phyloP scores from a whole-genome alignment of 2,329 filamentous ascomycete genomes.

The Aureobasidium sp. region DNA sequence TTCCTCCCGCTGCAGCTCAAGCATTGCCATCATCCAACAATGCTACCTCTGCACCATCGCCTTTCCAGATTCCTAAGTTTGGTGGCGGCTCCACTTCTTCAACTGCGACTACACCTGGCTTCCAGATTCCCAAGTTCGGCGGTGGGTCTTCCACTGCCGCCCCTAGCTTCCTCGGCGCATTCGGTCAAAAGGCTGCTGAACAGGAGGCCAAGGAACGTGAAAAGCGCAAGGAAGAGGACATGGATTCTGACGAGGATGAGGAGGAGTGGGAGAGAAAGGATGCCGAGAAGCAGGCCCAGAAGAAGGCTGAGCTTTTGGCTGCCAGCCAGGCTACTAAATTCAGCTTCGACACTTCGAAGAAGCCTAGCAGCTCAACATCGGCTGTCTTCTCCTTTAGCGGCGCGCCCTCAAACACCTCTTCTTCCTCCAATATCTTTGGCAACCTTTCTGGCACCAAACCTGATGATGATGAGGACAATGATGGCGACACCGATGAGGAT shows the following conservation, averaged over 20 bases:
- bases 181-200: conserved; percentile 33
- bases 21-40: background rate
- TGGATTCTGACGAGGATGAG: conserved; percentile 46
- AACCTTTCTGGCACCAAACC: background rate
- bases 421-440: conserved; percentile 10
- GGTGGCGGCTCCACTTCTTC: background rate
- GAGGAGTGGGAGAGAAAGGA: conserved; percentile 43
- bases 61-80: conserved; percentile 3
- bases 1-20: background rate
- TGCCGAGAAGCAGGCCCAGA: conserved; percentile 39
- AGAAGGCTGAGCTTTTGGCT: conserved; percentile 36
- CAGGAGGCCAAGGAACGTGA: conserved; percentile 37
- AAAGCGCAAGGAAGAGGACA: conserved; percentile 45
- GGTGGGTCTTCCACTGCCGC: background rate
- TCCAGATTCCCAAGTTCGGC: conserved; percentile 21
- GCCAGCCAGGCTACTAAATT: conserved; percentile 27
- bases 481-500: conserved; percentile 15
- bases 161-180: conserved; percentile 36
- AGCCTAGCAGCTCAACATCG: conserved; percentile 20
- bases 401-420: conserved; percentile 11
- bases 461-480: background rate
- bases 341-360: conserved; percentile 22
- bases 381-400: conserved; percentile 20
- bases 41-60: background rate
- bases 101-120: conserved; percentile 23